Conservation (phyloP, 345 rosid genomes). For the Hibiscus trionum region DNA sequence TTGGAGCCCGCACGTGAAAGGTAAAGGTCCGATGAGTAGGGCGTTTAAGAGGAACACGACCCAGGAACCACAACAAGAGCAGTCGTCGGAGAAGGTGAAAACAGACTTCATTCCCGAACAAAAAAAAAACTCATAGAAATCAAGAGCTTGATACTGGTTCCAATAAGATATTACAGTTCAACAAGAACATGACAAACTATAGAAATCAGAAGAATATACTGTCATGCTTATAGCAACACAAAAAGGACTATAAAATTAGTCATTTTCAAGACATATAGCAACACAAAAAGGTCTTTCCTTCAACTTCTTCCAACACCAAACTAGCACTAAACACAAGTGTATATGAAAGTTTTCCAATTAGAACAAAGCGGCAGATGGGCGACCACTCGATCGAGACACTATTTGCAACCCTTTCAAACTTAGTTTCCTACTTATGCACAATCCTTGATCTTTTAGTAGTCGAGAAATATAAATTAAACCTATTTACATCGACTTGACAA, state of each 20-base stretch:
- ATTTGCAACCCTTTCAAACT: slow-evolving; percentile 13
- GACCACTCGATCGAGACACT: neutral
- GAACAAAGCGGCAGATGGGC: neutral
- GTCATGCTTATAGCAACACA: no score
- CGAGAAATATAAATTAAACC: slow-evolving; percentile 3
- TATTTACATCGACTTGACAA: slow-evolving; percentile 40
- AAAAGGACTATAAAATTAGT: neutral
- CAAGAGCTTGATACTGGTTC: no score
- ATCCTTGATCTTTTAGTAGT: slow-evolving; percentile 12
- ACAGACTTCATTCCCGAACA: no score
- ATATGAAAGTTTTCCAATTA: slow-evolving; percentile 11
- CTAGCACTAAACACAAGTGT: slow-evolving; percentile 9
- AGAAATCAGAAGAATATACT: no score
- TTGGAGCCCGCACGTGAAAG: no score
- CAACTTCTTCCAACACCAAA: neutral
- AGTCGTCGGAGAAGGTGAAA: no score
- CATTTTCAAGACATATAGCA: slow-evolving; percentile 9
- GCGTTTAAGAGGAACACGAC: no score
- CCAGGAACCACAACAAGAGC: no score
- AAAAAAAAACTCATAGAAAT: no score
- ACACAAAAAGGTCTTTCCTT: slow-evolving; percentile 2
- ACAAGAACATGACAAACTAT: no score
- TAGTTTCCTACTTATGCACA: slow-evolving; percentile 35
- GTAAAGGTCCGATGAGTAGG: no score
- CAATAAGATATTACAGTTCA: no score